Evolutionary conservation across 108 stramenopile genomes (phyloP), one percentile per base, ranked within the genome.

Genomic region (Pseudonitzschia multiseries): DNA sequence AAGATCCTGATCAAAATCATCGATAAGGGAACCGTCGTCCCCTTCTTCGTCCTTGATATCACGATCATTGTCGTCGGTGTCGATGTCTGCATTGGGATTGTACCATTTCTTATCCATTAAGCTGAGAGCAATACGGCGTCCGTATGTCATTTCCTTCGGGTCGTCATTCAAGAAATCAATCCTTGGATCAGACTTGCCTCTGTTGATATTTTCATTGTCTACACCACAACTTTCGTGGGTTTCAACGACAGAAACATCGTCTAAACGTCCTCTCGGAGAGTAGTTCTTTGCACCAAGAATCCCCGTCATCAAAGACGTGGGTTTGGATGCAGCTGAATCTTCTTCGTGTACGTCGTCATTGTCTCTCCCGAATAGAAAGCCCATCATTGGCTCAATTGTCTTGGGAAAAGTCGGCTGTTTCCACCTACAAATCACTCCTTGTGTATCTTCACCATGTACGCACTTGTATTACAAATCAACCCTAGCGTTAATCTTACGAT

Each of bases 81-180:
- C 41, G 20, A 5, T 36, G 10, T 26, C 51, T 21, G 71, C 61
- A 20, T 54, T 66, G 8, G 93, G 93, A 79, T 91, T 84, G 76
- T 94, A 94, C 87, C 88, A 94, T 33, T 76, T 72, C 17, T 79
- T 76, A 50, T 79, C 62, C 56, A 73, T 48, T 26, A 91, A 65
- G 5, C 51, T 64, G 33, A 90, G 60, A 18, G 93, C 93, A 40
- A 94, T 80, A 27, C 80, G 74, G 29, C 93, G 78, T 22, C 86
- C 86, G 10, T 40, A 77, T 6, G 91, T 94, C 93, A 94, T 94
- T 67, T 87, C 84, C 1, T 20, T 44, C 22, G 44, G 41, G 26
- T 65, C 50, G 59, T 87, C 86, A 36, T 80, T 62, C 40, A 86
- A 61, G 70, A 86, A 86, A 66, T 79, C 73, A 62, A 78, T 75